These are phyloP conservation scores for Hemileccinum rubropunctum DNA, from an alignment of 768 basidiomycete genomes.

Conservation along the genomic window DNA sequence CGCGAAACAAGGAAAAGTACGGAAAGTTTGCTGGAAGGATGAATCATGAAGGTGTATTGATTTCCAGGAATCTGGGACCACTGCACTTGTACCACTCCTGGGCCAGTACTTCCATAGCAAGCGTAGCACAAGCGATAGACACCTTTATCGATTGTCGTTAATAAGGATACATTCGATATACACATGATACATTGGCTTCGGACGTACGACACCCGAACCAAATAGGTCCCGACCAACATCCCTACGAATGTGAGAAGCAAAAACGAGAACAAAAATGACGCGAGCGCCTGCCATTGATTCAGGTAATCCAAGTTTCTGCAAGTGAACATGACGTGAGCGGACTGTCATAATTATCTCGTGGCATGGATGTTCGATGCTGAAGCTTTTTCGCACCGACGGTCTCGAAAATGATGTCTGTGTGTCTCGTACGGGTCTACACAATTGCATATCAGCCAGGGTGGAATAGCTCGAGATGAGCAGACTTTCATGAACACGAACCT, in stretches of 20 bases:
- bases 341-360: background rate
- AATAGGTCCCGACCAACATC: background rate
- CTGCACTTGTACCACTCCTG: too few relatives aligned
- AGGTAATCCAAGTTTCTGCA: background rate
- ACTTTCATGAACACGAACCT: constrained; percentile 6
- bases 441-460: background rate
- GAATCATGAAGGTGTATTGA: too few relatives aligned
- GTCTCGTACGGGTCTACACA: constrained; percentile 11
- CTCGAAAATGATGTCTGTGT: constrained; percentile 22
- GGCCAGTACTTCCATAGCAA: too few relatives aligned
- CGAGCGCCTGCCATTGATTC: background rate
- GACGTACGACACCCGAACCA: background rate
- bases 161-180: constrained; percentile 4
- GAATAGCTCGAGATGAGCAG: background rate
- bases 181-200: constrained; percentile 4
- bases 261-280: background rate
- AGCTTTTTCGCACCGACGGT: constrained; percentile 14
- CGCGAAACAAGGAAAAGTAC: too few relatives aligned
- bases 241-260: background rate
- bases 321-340: background rate
- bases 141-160: too few relatives aligned
- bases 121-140: too few relatives aligned
- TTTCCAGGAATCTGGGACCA: too few relatives aligned
- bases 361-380: constrained; percentile 5
- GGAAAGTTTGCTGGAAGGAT: too few relatives aligned